Evolutionary conservation across 306 rosid species (phyloP).

Genomic region (Lathyrus oleraceus): DNA sequence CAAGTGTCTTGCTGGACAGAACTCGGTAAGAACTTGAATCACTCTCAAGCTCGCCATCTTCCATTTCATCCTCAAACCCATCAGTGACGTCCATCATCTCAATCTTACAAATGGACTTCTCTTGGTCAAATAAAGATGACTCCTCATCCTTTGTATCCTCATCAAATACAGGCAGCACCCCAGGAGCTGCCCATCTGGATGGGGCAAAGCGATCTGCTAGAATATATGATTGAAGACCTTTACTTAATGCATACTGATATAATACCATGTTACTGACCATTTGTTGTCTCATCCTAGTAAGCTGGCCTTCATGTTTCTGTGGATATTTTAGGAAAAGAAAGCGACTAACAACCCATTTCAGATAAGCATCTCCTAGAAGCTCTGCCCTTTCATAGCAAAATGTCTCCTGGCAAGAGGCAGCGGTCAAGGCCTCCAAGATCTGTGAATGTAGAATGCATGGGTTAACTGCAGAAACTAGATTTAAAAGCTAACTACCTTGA

Average conservation of each 20-base stretch:
- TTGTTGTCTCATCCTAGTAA: conserved; percentile 98
- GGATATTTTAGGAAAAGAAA: conserved; percentile 94
- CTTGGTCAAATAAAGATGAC: conserved; percentile 77
- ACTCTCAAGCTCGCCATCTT: conserved; percentile 92
- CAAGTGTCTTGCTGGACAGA: conserved; percentile 97
- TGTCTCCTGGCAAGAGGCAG: conserved; percentile 99
- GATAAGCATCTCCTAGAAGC: conserved; percentile 98
- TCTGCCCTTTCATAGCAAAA: conserved; percentile 99
- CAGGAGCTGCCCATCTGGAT: conserved; percentile 99
- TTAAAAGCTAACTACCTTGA: conserved; percentile 33
- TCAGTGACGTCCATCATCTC: conserved; percentile 42
- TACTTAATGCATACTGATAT: conserved; percentile 79
- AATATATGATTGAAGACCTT: conserved; percentile 90
- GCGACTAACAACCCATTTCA: conserved; percentile 97
- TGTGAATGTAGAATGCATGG: conserved; percentile 39
- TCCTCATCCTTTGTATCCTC: conserved; percentile 90
- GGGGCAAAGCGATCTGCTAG: conserved; percentile 99
- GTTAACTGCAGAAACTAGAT: conserved; percentile 33
- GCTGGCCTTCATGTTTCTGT: conserved; percentile 98
- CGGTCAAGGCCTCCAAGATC: conserved; percentile 99
- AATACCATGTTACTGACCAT: conserved; percentile 97
- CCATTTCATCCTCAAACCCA: conserved; percentile 71
- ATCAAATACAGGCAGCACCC: conserved; percentile 92
- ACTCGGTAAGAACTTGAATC: conserved; percentile 95
- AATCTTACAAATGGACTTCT: conserved; percentile 43